Evolutionary conservation across 345 rosid species (phyloP).

Genomic region (Eutrema japonicum): DNA sequence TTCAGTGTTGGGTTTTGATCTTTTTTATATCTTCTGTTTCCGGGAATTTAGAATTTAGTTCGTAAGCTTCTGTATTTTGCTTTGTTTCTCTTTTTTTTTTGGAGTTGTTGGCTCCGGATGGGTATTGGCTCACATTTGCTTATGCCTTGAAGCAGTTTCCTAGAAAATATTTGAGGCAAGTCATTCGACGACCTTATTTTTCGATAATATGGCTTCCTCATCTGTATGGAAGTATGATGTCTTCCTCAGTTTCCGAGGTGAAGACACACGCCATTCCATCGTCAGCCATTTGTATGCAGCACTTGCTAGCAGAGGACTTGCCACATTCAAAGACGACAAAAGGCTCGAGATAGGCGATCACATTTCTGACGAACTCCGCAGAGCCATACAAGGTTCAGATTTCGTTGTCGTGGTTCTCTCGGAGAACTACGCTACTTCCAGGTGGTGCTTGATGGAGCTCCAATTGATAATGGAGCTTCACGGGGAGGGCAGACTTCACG

Average conservation of each 20-base stretch:
- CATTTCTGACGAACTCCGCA: conserved; percentile 13
- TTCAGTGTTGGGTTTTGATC: no score
- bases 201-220: conserved; percentile 1
- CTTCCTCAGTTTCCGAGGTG: conserved; percentile 31
- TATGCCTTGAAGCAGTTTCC: no score
- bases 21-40: no score
- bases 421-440: conserved; percentile 14
- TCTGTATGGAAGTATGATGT: conserved; percentile 2
- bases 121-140: no score
- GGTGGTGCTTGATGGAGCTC: conserved; percentile 32
- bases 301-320: conserved; percentile 12
- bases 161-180: no score
- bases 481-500: background rate
- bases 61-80: no score
- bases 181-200: no score
- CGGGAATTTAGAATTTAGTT: no score
- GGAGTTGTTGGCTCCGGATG: no score
- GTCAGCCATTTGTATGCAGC: conserved; percentile 26
- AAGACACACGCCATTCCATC: background rate
- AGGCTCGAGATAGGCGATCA: conserved; percentile 9
- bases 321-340: conserved; percentile 23
- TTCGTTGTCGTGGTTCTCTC: conserved; percentile 27
- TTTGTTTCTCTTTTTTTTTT: no score
- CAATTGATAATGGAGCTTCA: conserved; percentile 18
- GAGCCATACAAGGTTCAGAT: conserved; percentile 12